These are phyloP conservation scores for Pleurotus giganteus DNA, from an alignment of 768 basidiomycete genomes.

Conservation along the genomic window DNA sequence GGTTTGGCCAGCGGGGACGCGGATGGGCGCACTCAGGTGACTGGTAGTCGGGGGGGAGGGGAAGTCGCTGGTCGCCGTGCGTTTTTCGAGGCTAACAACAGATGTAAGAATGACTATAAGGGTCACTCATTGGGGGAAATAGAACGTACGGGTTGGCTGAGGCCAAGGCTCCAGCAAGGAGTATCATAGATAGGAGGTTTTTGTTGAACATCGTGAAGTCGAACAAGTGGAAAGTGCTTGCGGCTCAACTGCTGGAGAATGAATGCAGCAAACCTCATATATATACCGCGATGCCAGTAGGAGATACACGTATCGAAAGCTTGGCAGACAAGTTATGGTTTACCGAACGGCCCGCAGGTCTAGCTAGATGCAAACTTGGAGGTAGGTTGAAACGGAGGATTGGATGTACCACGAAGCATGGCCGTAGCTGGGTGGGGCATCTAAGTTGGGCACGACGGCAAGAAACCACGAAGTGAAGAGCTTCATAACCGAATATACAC, in stretches of 20 bases:
- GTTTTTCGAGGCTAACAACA: slow-evolving; percentile 22
- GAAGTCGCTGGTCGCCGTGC: slow-evolving; percentile 32
- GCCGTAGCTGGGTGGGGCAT: neutral
- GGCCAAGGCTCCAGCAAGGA: slow-evolving; percentile 10
- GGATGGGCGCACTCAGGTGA: slow-evolving; percentile 32
- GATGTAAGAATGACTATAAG: neutral
- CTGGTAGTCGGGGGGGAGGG: slow-evolving; percentile 33
- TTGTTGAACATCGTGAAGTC: slow-evolving; percentile 1
- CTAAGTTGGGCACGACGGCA: neutral
- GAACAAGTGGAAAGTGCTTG: neutral
- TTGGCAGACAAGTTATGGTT: too few relatives aligned
- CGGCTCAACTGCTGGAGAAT: neutral
- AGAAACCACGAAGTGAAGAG: too few relatives aligned
- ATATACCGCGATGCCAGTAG: too few relatives aligned
- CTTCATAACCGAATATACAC: neutral
- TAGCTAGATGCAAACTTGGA: neutral
- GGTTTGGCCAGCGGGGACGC: slow-evolving; percentile 28
- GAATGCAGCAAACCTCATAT: neutral
- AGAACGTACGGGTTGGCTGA: slow-evolving; percentile 18
- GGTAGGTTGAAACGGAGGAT: neutral
- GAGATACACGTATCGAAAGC: too few relatives aligned
- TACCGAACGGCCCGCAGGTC: neutral
- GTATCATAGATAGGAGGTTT: slow-evolving; percentile 7
- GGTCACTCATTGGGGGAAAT: neutral
- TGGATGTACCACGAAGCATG: neutral